A percentile compares a stretch with the other conserved stretches of the same genome.
These are phyloP conservation scores for Teratosphaeria zuluensis DNA, from an alignment of 2,329 filamentous ascomycete genomes.

Conservation along the genomic window DNA sequence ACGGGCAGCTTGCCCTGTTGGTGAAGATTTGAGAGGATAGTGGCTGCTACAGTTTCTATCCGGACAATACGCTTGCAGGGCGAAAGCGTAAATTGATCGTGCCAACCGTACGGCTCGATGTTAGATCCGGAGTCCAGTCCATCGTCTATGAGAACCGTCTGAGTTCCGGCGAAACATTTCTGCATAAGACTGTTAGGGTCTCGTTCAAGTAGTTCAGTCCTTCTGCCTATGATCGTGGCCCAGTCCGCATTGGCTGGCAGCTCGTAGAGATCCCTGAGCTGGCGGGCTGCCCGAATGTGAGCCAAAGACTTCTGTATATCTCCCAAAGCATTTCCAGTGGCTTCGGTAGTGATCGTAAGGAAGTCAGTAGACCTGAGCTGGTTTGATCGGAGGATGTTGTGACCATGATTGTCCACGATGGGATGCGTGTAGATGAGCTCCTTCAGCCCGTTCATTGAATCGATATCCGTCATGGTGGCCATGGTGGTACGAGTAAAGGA, in stretches of 20 bases:
- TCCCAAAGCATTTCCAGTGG: constrained; percentile 56
- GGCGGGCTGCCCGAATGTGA: constrained; percentile 59
- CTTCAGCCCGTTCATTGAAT: constrained; percentile 16
- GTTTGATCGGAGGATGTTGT: constrained; percentile 52
- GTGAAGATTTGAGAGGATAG: constrained; percentile 44
- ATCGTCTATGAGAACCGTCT: constrained; percentile 70
- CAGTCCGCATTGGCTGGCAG: constrained; percentile 51
- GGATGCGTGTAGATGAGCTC: constrained; percentile 31
- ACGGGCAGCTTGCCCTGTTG: constrained; percentile 19
- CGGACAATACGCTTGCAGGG: constrained; percentile 64
- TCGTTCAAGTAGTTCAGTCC: constrained; percentile 37
- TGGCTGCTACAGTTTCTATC: constrained; percentile 62
- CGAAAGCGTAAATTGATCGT: constrained; percentile 54
- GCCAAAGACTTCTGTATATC: constrained; percentile 54
- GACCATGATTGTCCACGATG: constrained; percentile 65
- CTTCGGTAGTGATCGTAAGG: constrained; percentile 62
- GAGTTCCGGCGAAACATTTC: constrained; percentile 60
- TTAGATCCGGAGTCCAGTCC: constrained; percentile 50
- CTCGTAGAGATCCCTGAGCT: constrained; percentile 56
- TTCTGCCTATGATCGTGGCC: constrained; percentile 43
- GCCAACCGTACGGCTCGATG: constrained; percentile 53
- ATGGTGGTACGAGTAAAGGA: not conserved
- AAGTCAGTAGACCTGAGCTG: constrained; percentile 43
- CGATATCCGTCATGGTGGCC: not conserved
- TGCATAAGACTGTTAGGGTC: constrained; percentile 47